phyloP scores from a whole-genome alignment of 768 basidiomycete genomes.

The Mycena floridula region DNA sequence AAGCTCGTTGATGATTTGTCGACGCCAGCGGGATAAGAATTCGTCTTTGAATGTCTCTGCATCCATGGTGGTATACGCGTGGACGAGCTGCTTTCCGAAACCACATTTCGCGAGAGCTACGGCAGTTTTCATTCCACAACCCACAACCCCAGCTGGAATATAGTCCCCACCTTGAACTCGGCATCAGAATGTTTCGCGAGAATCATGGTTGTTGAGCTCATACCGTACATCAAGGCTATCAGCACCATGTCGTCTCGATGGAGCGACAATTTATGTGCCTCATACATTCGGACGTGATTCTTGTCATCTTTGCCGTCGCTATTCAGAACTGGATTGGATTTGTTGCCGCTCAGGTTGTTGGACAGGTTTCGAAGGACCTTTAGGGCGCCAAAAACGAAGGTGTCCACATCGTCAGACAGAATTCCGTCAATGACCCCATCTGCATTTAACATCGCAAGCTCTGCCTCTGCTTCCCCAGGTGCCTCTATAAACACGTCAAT shows the following conservation, averaged over 20 bases:
- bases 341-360: conserved; percentile 68
- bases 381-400: conserved; percentile 81
- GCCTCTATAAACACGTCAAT: too few species aligned
- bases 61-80: conserved; percentile 47
- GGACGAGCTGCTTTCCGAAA: conserved; percentile 63
- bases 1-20: conserved; percentile 55
- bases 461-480: conserved; percentile 93
- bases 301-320: conserved; percentile 68
- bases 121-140: conserved; percentile 68
- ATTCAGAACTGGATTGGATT: conserved; percentile 55
- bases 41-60: conserved; percentile 32
- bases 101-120: conserved; percentile 78
- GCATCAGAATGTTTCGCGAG: too few species aligned
- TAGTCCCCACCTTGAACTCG: conserved; percentile 95
- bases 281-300: conserved; percentile 51
- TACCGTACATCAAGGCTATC: conserved; percentile 77
- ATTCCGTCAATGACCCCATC: conserved; percentile 83
- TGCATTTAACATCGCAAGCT: conserved; percentile 80
- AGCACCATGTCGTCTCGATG: conserved; percentile 73
- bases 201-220: too few species aligned
- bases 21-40: conserved; percentile 62
- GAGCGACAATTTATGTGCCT: conserved; percentile 36
- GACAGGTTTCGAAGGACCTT: conserved; percentile 79
- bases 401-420: conserved; percentile 91
- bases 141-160: conserved; percentile 57